Base-by-base conservation (phyloP, 805 yeast genomes). In the Candida bentonensis region DNA sequence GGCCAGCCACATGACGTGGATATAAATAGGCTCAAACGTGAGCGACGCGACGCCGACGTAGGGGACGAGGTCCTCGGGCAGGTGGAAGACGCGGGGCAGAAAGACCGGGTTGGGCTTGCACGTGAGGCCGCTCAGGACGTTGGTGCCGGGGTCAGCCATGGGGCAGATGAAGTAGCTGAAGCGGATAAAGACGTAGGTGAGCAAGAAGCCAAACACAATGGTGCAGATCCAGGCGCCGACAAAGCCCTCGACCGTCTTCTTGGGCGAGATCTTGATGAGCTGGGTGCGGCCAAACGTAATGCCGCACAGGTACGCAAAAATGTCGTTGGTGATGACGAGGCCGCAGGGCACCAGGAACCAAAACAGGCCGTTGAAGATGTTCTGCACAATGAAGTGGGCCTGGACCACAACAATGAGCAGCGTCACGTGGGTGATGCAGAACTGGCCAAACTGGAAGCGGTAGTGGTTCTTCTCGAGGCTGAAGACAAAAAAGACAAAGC, bases 151-250 rank as follows among this genome's bases (percentile, higher is more conserved):
- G 46, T 75, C 72, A 33, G 68, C 69, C 26, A 87, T 87, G 9
- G 97, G 97, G 61, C 98, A 92, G 49, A 82, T 84, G 69, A 92
- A 66, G 62, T 81, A 92, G 55, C 73, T 73, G 51, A 76, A 78
- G 43, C 75, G 72, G 30, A 82, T 68, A 50, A 87, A 68, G 43
- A 80, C 57, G 52, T 74, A 73, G 1, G 94, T 73, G 44, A 87
- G 69, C 4, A 78, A 44, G 22, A 85, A 63, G 1, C 89, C 85
- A 49, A 83, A 78, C 27, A 82, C 49, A 4, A 84, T 79, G 7
- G 98, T 92, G 58, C 92, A 89, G 41, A 86, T 63, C 98, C 98
- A 92, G 15, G 97, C 98, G 43, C 98, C 98, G 42, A 89, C 66
- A 57, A 92, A 92, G 2, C 98, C 98, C 66, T 92, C 98, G 28